Conservation (phyloP, 305 asterid species). For the Lippia alba region DNA sequence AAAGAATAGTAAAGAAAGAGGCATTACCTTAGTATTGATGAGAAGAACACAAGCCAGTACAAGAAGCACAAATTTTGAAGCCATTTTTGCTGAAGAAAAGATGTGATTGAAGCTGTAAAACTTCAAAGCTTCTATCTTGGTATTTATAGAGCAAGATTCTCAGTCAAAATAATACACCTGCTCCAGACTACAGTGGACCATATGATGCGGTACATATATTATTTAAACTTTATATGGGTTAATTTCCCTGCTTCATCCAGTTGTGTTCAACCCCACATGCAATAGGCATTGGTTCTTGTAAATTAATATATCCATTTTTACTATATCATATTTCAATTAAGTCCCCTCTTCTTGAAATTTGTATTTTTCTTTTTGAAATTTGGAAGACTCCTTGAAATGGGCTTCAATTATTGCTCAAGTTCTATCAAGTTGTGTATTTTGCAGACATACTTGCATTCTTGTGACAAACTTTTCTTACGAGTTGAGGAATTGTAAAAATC, state of each 20-base stretch:
- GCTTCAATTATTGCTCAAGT: neutral
- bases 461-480: neutral
- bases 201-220: neutral
- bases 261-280: conserved; percentile 37
- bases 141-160: conserved; percentile 11
- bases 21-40: conserved; percentile 36
- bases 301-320: conserved; percentile 33
- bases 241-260: conserved; percentile 9
- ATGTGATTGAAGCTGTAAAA: conserved; percentile 7
- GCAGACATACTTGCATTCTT: too few relatives aligned
- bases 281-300: conserved; percentile 29
- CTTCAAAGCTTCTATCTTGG: neutral
- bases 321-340: neutral
- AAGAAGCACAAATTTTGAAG: conserved; percentile 43
- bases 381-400: conserved; percentile 16
- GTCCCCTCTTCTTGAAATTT: too few relatives aligned
- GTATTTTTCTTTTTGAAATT: conserved; percentile 22
- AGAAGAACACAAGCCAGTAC: conserved; percentile 43
- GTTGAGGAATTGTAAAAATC: too few relatives aligned
- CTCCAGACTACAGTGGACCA: neutral
- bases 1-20: neutral
- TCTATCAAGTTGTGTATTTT: too few relatives aligned
- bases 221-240: conserved; percentile 3
- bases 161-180: neutral
- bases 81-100: conserved; percentile 28